Conservation (phyloP, 2,329 filamentous ascomycete species). For the Lecanicillium sp. region DNA sequence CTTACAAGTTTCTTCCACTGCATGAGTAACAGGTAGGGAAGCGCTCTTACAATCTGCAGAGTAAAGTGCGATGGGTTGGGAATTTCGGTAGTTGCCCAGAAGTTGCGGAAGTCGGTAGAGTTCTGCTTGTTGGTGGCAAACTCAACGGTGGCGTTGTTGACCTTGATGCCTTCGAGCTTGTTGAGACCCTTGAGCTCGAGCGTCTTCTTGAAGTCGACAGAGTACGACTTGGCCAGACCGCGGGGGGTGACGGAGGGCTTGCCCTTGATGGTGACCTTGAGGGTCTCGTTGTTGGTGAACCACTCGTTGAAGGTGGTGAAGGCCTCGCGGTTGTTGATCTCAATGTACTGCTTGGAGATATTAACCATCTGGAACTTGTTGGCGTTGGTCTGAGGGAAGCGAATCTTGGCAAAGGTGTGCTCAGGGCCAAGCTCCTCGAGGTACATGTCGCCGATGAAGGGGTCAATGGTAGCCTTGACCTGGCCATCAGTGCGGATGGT, state of each 20-base stretch:
- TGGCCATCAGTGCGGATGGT: slow-evolving; percentile 44
- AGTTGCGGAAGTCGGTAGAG: slow-evolving; percentile 38
- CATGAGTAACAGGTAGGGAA: no score
- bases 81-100: slow-evolving; percentile 50
- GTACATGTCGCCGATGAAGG: slow-evolving; percentile 47
- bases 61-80: slow-evolving; percentile 57
- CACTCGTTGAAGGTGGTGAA: slow-evolving; percentile 48
- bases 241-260: slow-evolving; percentile 42
- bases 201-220: slow-evolving; percentile 49
- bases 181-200: slow-evolving; percentile 43
- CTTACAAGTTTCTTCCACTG: no score
- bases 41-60: slow-evolving; percentile 59
- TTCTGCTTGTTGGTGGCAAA: slow-evolving; percentile 30
- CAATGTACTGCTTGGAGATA: slow-evolving; percentile 38
- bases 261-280: slow-evolving; percentile 44
- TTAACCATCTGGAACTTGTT: slow-evolving; percentile 43
- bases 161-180: slow-evolving; percentile 45
- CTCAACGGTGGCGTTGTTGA: slow-evolving; percentile 42
- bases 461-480: slow-evolving; percentile 42
- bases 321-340: slow-evolving; percentile 37
- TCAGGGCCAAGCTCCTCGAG: slow-evolving; percentile 41
- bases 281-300: slow-evolving; percentile 41
- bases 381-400: slow-evolving; percentile 44
- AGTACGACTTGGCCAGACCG: slow-evolving; percentile 39
- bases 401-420: slow-evolving; percentile 40